Conservation (phyloP, 129 eudicot genomes). For the Tanacetum coccineum region DNA sequence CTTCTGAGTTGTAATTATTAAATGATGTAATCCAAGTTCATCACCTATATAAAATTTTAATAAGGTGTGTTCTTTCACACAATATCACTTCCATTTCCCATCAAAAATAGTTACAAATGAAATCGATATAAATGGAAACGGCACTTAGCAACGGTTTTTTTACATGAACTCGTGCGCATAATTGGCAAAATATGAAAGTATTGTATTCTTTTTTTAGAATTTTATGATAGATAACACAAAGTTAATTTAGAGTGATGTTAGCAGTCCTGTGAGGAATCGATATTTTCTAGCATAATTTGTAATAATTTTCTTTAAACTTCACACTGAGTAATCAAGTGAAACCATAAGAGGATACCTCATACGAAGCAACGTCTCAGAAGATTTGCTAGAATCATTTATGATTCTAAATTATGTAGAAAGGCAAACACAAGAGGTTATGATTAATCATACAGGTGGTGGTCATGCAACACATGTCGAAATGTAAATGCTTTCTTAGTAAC, state of each 20-base stretch:
- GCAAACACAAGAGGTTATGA: conserved; percentile 13
- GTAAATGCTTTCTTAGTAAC: conserved; percentile 49
- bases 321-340: background rate
- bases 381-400: conserved; percentile 10
- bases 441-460: conserved; percentile 6
- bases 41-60: background rate
- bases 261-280: too few species aligned
- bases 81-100: background rate
- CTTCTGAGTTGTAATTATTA: background rate
- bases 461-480: conserved; percentile 1
- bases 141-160: too few species aligned
- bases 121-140: too few species aligned
- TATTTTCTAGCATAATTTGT: background rate
- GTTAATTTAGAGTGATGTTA: too few species aligned
- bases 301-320: background rate
- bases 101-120: too few species aligned
- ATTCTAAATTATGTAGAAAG: conserved; percentile 16
- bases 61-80: background rate
- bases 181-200: too few species aligned
- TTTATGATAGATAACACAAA: too few species aligned
- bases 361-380: conserved; percentile 5
- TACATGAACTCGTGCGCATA: too few species aligned
- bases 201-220: too few species aligned
- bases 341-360: background rate
- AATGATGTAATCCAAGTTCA: background rate